Evolutionary conservation across 768 basidiomycete species (phyloP), one percentile per base, ranked within the genome.

Genomic region (Trichaptum fuscoviolaceum): DNA sequence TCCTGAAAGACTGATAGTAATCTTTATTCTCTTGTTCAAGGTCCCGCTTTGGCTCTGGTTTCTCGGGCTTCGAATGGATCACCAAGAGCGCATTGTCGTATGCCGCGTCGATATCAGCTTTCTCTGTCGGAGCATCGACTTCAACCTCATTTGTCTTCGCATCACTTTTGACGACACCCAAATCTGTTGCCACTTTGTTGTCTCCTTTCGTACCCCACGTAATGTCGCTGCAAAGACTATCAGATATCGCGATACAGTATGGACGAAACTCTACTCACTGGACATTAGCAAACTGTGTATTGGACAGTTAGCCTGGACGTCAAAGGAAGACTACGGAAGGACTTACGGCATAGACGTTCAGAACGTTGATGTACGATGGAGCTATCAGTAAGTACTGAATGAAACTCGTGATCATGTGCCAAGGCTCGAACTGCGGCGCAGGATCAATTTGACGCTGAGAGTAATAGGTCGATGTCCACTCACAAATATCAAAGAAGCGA

Each of bases 371-470:
- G 72, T 96, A 98, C 0, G 94, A 94, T 2, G 96, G 96, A 0
- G 95, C 92, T 82, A 98, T 87, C 68, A 97, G 83, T 25, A 92
- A 75, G 73, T 96, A 96, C 75, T 95, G 96, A n/a, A 95, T 27
- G 78, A 99, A 96, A 6, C 91, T 93, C 0, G 97, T 98, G 72
- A 99, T 82, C 94, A 99, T 92, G 75, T 99, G 97, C 94, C 95
- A 97, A 1, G 96, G 96, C 70, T 99, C 95, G 71, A 97, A 88
- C 88, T 96, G 73, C 61, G 72, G 7, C 64, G 64, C n/a, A 34
- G 42, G 10, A 60, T 24, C 36, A 62, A 34, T 36, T 7, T 7
- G 30, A 30, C 8, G 30, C 18, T 30, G 36, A 35, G 35, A 26
- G 12, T 12, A 20, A 18, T 7, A 58, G 63, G 24, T 20, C 62